Conservation (phyloP, 2,329 filamentous ascomycete genomes). For the Cordyceps militaris region DNA sequence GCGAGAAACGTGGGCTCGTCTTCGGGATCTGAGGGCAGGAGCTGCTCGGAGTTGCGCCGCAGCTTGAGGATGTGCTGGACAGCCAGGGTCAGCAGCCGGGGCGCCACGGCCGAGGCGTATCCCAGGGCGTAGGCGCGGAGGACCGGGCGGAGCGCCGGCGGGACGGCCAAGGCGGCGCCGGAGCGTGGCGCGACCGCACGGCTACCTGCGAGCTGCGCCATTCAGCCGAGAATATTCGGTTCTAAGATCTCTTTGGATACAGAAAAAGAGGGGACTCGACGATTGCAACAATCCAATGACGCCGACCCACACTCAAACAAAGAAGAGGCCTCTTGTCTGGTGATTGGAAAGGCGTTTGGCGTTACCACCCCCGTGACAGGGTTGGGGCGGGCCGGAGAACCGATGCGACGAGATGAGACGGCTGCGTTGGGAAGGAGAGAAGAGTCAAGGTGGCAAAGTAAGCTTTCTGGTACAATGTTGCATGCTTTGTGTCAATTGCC, state of each 20-base stretch:
- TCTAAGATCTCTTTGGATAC: too few species aligned
- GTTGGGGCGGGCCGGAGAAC: background rate
- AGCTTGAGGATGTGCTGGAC: constrained; percentile 41
- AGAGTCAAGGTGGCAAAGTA: background rate
- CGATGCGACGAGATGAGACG: background rate
- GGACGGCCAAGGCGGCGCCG: constrained; percentile 28
- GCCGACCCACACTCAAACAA: background rate
- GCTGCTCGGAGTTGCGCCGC: constrained; percentile 23
- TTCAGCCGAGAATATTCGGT: background rate
- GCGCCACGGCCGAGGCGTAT: constrained; percentile 52
- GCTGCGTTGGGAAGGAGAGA: background rate
- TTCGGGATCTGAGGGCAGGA: constrained; percentile 18
- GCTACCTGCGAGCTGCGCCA: background rate
- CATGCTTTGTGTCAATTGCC: background rate
- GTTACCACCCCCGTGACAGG: background rate
- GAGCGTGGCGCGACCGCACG: background rate
- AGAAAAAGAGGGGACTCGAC: background rate
- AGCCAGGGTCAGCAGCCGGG: constrained; percentile 48
- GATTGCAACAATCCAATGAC: background rate
- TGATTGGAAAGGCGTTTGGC: background rate
- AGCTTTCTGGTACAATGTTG: background rate
- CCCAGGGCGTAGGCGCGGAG: constrained; percentile 54
- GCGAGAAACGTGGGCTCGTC: constrained; percentile 26
- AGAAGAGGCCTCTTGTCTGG: background rate
- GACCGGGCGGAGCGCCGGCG: constrained; percentile 46